phyloP scores from a whole-genome alignment of 768 basidiomycete species.

The Bullera alba region DNA sequence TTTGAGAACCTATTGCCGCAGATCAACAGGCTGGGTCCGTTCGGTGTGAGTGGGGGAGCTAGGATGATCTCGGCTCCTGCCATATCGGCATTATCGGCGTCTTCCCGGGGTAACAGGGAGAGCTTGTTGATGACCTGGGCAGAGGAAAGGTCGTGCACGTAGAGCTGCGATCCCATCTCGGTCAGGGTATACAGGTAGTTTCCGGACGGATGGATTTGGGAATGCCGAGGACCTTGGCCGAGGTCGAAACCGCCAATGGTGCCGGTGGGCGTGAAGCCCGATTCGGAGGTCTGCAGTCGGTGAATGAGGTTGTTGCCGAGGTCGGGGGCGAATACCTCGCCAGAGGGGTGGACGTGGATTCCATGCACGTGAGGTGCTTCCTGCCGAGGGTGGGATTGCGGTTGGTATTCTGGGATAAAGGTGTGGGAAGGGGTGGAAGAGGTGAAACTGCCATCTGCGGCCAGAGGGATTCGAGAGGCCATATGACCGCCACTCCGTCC shows the following conservation, averaged over 20 bases:
- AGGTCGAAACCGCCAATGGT: slow-evolving; percentile 3
- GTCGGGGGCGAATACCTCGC: slow-evolving; percentile 1
- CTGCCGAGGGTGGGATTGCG: slow-evolving; percentile 1
- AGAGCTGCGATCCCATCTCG: slow-evolving; percentile 1
- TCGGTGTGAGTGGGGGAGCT: background rate
- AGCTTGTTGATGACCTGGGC: background rate
- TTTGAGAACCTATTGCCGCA: slow-evolving; percentile 6
- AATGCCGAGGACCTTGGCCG: slow-evolving; percentile 6
- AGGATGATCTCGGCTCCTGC: slow-evolving; percentile 7
- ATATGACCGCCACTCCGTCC: background rate
- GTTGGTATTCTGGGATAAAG: background rate
- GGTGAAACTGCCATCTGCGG: background rate
- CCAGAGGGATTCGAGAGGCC: background rate
- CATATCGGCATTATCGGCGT: slow-evolving; percentile 2
- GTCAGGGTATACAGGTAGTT: slow-evolving; percentile 4
- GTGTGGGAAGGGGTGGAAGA: background rate
- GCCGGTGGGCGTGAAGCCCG: background rate
- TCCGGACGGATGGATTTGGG: slow-evolving; percentile 5
- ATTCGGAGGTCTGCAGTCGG: background rate
- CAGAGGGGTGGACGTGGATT: background rate
- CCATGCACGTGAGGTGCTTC: slow-evolving; percentile 6
- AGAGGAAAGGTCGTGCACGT: background rate
- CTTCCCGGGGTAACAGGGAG: slow-evolving; percentile 2
- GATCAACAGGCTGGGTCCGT: background rate
- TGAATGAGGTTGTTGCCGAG: background rate